Base-by-base conservation (phyloP, 2,329 filamentous ascomycete species). In the Clarireedia paspali region DNA sequence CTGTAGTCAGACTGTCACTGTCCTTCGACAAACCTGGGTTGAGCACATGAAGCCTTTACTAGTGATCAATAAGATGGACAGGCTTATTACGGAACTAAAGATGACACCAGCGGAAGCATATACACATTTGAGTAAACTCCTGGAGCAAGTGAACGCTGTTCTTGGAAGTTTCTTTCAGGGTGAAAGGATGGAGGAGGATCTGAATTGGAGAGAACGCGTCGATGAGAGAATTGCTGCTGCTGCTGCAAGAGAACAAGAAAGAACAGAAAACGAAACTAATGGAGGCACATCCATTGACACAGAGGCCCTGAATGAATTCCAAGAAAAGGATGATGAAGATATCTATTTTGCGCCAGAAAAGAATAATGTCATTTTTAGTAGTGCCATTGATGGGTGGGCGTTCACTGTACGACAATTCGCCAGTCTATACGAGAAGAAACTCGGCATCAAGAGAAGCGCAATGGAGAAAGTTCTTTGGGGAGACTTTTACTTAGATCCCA, bases 361-460 rank as follows among this genome's bases (percentile, higher is more conserved):
- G 72, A 96, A 96, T 71, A 99, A 99, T 68, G 94, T 99, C 70
- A 97, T 99, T 61, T 99, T 99, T 71, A 91, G 90, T 75, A 97
- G 92, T 70, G 94, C 94, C 58, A 87, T 96, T 56, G 94, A 99
- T 68, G 94, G 94, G n/a, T 99, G 94, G 94, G 94, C 94, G 2
- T 99, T 99, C 67, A 99, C 94, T 0, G 86, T 96, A 50, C 83
- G 91, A 50, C 94, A 99, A 66, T 99, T 99, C 69, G 91, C 94
- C 17, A 83, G 83, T 39, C 75, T 97, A 27, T 99, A 97, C 68
- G 92, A 97, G 73, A 95, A 91, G 76, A 99, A 99, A 71, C 80
- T 99, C 6, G 92, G 94, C 14, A 95, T 97, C 71, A 97, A 96
- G 73, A 82, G 91, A 47, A 84, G 83, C 26, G 74, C 89, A 0